Conservation (phyloP, 2,329 filamentous ascomycete genomes). For the Xylariaceae sp. region DNA sequence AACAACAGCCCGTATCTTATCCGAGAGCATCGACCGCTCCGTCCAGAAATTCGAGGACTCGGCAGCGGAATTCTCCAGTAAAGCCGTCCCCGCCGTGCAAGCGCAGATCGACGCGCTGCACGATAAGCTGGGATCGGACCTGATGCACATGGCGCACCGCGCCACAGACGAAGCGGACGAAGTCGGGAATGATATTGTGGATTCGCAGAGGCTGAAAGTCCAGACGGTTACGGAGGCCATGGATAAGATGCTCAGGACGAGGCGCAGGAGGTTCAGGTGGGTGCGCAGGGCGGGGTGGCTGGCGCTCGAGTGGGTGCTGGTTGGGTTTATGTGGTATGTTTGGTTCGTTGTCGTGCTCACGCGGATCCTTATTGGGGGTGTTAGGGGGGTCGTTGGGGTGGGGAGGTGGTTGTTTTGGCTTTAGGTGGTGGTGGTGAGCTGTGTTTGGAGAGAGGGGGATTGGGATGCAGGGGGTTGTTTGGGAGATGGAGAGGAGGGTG, state of each 20-base stretch:
- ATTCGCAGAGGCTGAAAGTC: constrained; percentile 72
- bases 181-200: constrained; percentile 71
- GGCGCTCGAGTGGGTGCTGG: constrained; percentile 79
- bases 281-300: constrained; percentile 75
- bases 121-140: constrained; percentile 48
- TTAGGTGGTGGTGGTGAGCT: constrained; percentile 34
- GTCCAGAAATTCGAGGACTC: constrained; percentile 57
- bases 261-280: constrained; percentile 69
- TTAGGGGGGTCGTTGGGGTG: constrained; percentile 56
- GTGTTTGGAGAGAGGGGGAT: neutral
- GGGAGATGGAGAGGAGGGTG: too few relatives aligned
- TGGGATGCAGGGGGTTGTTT: too few relatives aligned
- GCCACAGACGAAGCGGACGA: constrained; percentile 78
- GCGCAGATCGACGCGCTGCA: constrained; percentile 47
- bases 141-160: constrained; percentile 60
- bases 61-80: constrained; percentile 57
- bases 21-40: constrained; percentile 44
- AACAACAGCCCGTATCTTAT: constrained; percentile 51
- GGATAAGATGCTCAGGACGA: constrained; percentile 69
- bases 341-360: constrained; percentile 85
- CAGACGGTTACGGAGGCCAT: constrained; percentile 80
- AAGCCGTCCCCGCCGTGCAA: constrained; percentile 54
- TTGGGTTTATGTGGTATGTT: constrained; percentile 90
- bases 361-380: constrained; percentile 61
- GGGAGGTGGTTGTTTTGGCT: constrained; percentile 85